Evolutionary conservation across 495 filamentous ascomycete species (phyloP).

Genomic region (Penicillium mononematosum): DNA sequence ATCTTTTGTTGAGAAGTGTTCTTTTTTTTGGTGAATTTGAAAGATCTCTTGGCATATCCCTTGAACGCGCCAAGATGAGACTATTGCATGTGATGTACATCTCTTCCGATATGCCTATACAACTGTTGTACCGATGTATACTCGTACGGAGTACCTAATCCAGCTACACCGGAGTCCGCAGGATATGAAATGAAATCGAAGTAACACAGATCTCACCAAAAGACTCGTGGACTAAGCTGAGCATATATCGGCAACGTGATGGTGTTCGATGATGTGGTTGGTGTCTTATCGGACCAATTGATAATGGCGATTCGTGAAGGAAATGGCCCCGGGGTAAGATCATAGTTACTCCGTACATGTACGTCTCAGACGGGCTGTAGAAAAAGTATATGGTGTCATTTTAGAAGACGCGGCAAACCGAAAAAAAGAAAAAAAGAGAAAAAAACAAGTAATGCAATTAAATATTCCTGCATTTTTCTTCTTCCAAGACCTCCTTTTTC

Average conservation of each 20-base stretch:
- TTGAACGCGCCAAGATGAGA: conserved; percentile 12
- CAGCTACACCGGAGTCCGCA: background rate
- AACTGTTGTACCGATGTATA: too few relatives aligned
- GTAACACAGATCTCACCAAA: background rate
- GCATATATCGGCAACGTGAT: conserved; percentile 30
- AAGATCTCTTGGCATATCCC: conserved; percentile 12
- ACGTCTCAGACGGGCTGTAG: conserved; percentile 5
- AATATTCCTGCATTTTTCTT: background rate
- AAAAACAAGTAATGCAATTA: background rate
- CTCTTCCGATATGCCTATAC: background rate
- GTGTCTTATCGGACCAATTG: conserved; percentile 34
- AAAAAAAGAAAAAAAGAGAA: background rate
- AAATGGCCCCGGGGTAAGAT: conserved; percentile 7
- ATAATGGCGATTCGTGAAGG: conserved; percentile 28
- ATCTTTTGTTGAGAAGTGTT: conserved; percentile 4
- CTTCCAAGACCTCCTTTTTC: background rate
- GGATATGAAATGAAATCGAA: background rate
- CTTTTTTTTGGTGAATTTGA: conserved; percentile 1
- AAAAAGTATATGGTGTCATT: background rate
- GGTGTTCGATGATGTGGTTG: conserved; percentile 33
- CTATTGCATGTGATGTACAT: conserved; percentile 1
- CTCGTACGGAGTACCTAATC: background rate
- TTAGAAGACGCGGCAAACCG: conserved; percentile 1
- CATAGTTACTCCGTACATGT: background rate
- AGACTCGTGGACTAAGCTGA: background rate